These are phyloP conservation scores for Phoenix roebelenii DNA, from an alignment of 176 grass and related monocot species.

Conservation along the genomic window DNA sequence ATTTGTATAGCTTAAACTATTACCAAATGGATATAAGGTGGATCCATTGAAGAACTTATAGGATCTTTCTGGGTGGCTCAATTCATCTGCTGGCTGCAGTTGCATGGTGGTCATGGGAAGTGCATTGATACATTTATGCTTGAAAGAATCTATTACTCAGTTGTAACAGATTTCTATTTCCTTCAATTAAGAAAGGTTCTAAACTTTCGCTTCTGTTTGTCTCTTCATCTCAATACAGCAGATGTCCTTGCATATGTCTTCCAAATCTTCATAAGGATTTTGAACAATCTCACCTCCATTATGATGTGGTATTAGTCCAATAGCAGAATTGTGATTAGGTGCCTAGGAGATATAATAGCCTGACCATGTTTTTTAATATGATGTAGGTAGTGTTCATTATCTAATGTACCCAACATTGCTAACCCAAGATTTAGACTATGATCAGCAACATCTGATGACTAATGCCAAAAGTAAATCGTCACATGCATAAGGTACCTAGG, in stretches of 20 bases:
- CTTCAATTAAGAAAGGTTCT: constrained; percentile 13
- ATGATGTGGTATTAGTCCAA: constrained; percentile 28
- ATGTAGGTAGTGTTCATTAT: constrained; percentile 19
- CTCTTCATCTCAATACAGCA: constrained; percentile 64
- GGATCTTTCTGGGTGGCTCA: background rate
- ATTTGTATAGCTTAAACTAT: too few relatives aligned
- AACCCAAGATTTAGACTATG: constrained; percentile 29
- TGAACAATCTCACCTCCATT: constrained; percentile 24
- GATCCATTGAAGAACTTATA: background rate
- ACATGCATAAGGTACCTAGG: constrained; percentile 13
- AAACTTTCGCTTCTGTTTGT: constrained; percentile 27
- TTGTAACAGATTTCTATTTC: constrained; percentile 8
- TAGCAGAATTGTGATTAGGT: constrained; percentile 48
- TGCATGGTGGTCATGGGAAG: too few relatives aligned
- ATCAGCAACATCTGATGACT: constrained; percentile 41
- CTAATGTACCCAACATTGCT: constrained; percentile 6
- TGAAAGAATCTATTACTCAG: constrained; percentile 13
- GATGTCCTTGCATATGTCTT: constrained; percentile 85
- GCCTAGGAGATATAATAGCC: constrained; percentile 14
- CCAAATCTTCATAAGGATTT: constrained; percentile 43
- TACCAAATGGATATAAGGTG: too few relatives aligned
- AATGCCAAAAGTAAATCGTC: constrained; percentile 42
- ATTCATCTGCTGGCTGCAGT: too few relatives aligned
- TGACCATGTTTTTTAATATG: constrained; percentile 19
- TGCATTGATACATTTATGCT: constrained; percentile 7